Percentiles rank a stretch among this genome's conserved stretches.
These are phyloP conservation scores for Amaranthus palmeri DNA, from an alignment of 148 eudicot genomes.

Conservation along the genomic window DNA sequence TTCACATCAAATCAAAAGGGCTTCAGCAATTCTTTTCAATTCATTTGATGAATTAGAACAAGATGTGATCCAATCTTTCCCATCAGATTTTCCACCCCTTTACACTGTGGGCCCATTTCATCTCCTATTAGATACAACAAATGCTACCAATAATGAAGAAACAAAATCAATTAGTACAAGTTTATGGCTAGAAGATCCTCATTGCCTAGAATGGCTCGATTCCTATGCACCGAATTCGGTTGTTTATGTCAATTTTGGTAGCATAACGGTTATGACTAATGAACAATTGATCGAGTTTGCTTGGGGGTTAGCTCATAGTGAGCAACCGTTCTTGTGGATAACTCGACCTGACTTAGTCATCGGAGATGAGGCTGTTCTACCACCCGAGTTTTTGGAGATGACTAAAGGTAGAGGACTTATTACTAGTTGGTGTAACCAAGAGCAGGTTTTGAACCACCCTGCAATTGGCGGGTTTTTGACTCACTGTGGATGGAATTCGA, in stretches of 20 bases:
- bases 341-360: slow-evolving; percentile 24
- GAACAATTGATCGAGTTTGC: slow-evolving; percentile 32
- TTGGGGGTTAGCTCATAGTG: slow-evolving; percentile 33
- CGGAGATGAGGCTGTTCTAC: slow-evolving; percentile 18
- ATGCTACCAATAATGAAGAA: slow-evolving; percentile 9
- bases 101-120: slow-evolving; percentile 45
- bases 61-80: slow-evolving; percentile 21
- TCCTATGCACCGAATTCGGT: slow-evolving; percentile 9
- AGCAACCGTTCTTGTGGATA: slow-evolving; percentile 31
- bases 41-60: slow-evolving; percentile 36
- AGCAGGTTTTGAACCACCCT: slow-evolving; percentile 25
- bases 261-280: slow-evolving; percentile 24
- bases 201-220: slow-evolving; percentile 29
- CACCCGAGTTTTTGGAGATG: slow-evolving; percentile 25
- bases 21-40: slow-evolving; percentile 38
- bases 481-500: slow-evolving; percentile 36
- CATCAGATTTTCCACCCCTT: slow-evolving; percentile 26
- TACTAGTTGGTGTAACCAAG: slow-evolving; percentile 32
- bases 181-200: slow-evolving; percentile 38
- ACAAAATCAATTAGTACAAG: slow-evolving; percentile 24
- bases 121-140: slow-evolving; percentile 13
- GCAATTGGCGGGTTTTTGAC: slow-evolving; percentile 33
- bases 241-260: slow-evolving; percentile 30
- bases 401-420: slow-evolving; percentile 10
- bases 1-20: slow-evolving; percentile 11